phyloP scores from a whole-genome alignment of 208 protist species.

The Trichomonas vaginalis region DNA sequence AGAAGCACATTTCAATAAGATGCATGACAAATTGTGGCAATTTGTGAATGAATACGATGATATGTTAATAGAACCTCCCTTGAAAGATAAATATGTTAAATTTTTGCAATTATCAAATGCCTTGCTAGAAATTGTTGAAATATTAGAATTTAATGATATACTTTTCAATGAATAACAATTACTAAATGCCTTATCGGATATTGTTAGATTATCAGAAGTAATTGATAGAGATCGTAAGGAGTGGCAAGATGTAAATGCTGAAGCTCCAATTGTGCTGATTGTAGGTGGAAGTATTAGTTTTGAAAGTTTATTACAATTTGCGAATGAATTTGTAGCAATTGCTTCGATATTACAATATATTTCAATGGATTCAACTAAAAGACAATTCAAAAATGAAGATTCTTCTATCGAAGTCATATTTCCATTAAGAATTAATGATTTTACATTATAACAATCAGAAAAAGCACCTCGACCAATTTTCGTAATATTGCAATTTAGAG shows the following conservation, averaged over 20 bases:
- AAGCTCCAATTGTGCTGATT: not conserved
- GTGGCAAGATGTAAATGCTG: not conserved
- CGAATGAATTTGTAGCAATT: not conserved
- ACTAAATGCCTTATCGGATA: not conserved
- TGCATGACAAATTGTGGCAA: not conserved
- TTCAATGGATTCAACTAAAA: not conserved
- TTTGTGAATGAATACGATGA: not conserved
- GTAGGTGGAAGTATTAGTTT: not conserved
- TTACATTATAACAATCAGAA: not conserved
- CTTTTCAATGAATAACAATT: not conserved
- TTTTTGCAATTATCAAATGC: not conserved
- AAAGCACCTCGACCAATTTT: not conserved
- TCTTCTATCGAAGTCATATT: not conserved
- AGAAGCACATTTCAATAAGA: not conserved
- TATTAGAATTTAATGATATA: not conserved
- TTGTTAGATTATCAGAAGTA: not conserved
- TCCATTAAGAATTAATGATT: not conserved
- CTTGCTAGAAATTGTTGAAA: not conserved
- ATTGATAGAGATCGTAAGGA: not conserved
- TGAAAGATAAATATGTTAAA: not conserved
- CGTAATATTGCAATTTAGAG: not conserved
- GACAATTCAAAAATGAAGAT: not conserved
- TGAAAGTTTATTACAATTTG: not conserved
- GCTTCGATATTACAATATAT: not conserved
- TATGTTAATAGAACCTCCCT: not conserved